Conservation (phyloP, 2,329 filamentous ascomycete genomes). For the Neocucurbitaria cava region DNA sequence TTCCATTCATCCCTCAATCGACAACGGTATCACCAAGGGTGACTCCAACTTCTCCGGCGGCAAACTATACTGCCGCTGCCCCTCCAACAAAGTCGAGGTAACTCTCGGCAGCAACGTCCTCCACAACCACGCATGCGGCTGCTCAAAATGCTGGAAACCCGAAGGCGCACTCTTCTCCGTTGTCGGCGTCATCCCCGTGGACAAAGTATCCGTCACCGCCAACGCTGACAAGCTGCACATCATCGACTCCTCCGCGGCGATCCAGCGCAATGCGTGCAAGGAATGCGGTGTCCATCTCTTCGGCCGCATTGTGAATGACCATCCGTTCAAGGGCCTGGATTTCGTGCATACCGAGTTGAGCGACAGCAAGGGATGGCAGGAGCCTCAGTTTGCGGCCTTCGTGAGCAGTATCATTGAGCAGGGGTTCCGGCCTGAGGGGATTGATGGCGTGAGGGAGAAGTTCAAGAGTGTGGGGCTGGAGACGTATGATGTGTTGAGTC, state of each 20-base stretch:
- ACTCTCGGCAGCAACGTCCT: slow-evolving; percentile 64
- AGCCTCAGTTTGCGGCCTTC: slow-evolving; percentile 73
- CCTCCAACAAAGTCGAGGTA: slow-evolving; percentile 63
- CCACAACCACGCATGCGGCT: slow-evolving; percentile 75
- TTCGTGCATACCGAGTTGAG: slow-evolving; percentile 72
- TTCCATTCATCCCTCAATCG: slow-evolving; percentile 68
- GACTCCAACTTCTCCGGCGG: slow-evolving; percentile 64
- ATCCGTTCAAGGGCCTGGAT: slow-evolving; percentile 72
- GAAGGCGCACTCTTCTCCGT: slow-evolving; percentile 68
- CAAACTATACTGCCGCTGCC: slow-evolving; percentile 68
- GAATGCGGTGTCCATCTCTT: slow-evolving; percentile 66
- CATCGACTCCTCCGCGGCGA: slow-evolving; percentile 62
- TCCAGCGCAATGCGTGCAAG: slow-evolving; percentile 59
- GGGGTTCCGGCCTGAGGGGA: slow-evolving; percentile 64
- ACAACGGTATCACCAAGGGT: slow-evolving; percentile 67
- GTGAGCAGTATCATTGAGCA: slow-evolving; percentile 74
- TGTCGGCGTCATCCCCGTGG: slow-evolving; percentile 66
- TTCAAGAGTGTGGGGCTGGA: slow-evolving; percentile 64
- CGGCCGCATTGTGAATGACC: slow-evolving; percentile 69
- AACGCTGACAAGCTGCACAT: slow-evolving; percentile 65
- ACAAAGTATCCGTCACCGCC: slow-evolving; percentile 63
- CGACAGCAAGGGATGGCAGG: slow-evolving; percentile 70
- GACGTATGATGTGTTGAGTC: slow-evolving; percentile 68
- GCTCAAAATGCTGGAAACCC: slow-evolving; percentile 77
- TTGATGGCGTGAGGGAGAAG: slow-evolving; percentile 62